phyloP scores from a whole-genome alignment of 1,139 yeast genomes.

The Blastobotrys buckinghamii region DNA sequence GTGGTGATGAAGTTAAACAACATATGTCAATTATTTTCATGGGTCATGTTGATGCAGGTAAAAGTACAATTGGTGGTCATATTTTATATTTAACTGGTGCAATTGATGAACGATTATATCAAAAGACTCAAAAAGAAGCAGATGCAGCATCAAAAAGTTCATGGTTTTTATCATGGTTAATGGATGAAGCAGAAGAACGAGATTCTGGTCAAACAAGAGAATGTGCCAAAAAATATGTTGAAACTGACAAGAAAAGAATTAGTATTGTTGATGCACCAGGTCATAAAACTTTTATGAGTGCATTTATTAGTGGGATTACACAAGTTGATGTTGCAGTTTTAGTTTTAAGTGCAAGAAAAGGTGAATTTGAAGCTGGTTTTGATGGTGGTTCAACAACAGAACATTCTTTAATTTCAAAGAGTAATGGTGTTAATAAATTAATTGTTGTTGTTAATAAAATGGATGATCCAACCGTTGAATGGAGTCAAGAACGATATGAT shows the following conservation, averaged over 20 bases:
- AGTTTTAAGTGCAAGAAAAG: constrained; percentile 96
- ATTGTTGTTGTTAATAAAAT: constrained; percentile 94
- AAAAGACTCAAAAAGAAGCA: constrained; percentile 96
- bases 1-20: constrained; percentile 67
- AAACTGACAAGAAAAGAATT: constrained; percentile 95
- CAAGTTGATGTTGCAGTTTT: constrained; percentile 98
- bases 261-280: constrained; percentile 99
- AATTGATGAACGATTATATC: constrained; percentile 98
- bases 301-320: constrained; percentile 99
- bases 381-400: constrained; percentile 99
- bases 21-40: constrained; percentile 94
- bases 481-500: constrained; percentile 95
- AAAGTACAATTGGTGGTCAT: constrained; percentile 99
- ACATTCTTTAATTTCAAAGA: constrained; percentile 95
- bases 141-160: constrained; percentile 99
- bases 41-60: constrained; percentile 99
- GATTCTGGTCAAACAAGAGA: constrained; percentile 98
- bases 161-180: constrained; percentile 98
- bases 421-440: constrained; percentile 93
- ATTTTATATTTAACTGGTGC: constrained; percentile 88
- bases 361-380: constrained; percentile 98
- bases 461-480: constrained; percentile 95
- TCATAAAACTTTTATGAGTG: constrained; percentile 96
- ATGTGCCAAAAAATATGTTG: constrained; percentile 96
- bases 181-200: constrained; percentile 99